Conservation (phyloP, 305 asterid genomes). For the Nicotiana rustica region DNA sequence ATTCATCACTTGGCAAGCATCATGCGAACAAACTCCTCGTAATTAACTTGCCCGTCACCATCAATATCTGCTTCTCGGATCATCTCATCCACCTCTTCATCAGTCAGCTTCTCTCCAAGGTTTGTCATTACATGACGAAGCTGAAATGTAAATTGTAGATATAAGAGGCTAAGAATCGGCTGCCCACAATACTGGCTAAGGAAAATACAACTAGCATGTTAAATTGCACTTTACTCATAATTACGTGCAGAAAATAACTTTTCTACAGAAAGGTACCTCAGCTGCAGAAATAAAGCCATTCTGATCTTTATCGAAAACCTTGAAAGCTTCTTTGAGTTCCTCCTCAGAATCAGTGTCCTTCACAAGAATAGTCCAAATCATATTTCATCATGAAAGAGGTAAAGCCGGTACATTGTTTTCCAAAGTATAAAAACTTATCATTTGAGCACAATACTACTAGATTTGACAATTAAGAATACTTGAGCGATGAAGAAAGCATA, state of each 20-base stretch:
- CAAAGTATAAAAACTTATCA: conserved; percentile 21
- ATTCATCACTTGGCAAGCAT: conserved; percentile 57
- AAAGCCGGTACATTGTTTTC: not conserved
- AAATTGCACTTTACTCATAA: not conserved
- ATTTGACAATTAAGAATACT: not conserved
- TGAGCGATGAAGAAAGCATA: not conserved
- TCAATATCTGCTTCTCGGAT: conserved; percentile 62
- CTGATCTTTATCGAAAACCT: conserved; percentile 68
- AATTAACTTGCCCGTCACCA: conserved; percentile 66
- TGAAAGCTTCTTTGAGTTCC: conserved; percentile 65
- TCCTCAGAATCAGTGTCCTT: conserved; percentile 70
- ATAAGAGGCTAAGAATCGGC: not conserved
- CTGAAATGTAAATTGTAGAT: conserved; percentile 37
- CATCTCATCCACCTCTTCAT: conserved; percentile 69
- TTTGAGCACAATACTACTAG: not conserved
- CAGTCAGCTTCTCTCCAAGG: conserved; percentile 70
- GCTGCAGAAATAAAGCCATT: conserved; percentile 68
- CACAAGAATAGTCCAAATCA: conserved; percentile 34
- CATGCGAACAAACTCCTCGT: conserved; percentile 65
- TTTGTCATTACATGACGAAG: conserved; percentile 66
- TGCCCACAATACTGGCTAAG: not conserved
- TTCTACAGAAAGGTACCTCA: conserved; percentile 52
- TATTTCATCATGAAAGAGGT: not conserved
- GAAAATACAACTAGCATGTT: not conserved
- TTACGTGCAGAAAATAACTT: not conserved